Base-by-base conservation (phyloP, 1,139 yeast species). In the Blastobotrys illinoisensis region DNA sequence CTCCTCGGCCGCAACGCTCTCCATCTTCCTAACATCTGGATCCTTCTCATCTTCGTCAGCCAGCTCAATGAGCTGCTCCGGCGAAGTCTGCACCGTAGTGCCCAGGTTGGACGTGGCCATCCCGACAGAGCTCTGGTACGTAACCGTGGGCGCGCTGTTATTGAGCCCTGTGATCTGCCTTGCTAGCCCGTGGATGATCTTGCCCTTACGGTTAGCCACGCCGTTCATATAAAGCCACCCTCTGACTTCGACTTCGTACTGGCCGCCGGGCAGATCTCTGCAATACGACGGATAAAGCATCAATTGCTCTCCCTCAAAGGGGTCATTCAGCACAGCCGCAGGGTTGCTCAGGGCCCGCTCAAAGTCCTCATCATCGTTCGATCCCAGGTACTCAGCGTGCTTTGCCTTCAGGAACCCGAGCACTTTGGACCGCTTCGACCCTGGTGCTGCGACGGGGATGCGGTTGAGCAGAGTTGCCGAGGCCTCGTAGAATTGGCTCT, bases 151-250 rank as follows among this genome's bases (percentile, higher is more conserved):
- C 16, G 21, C 48, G 18, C 23, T 28, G 21, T 52, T 43, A 14
- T 28, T 49, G 21, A 69, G 58, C 9, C 83, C 82, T 2, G 88
- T 80, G 54, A 88, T 74, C 66, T 86, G 89, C 60, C 82, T 82
- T 1, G 91, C 88, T 43, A 90, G 73, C 1, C 90, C 79, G 44
- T 86, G 67, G 36, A 89, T 74, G 53, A 90, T 69, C 59, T 85
- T 73, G 66, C 89, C 87, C 64, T 86, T 87, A 50, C 96, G 74
- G 28, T 82, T 79, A 76, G 83, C 79, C 9, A 78, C 75, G 1
- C 93, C 95, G 0, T 90, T 90, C 47, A 88, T 76, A 56, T 78
- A 81, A 9, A 88, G 76, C 79, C 86, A 81, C 2, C 97, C 96
- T 49, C 87, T 79, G 1, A 89, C 81, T 52, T 83, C 82, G 1